Evolutionary conservation across 2,329 filamentous ascomycete species (phyloP).

Genomic region (Exophiala oligosperma): DNA sequence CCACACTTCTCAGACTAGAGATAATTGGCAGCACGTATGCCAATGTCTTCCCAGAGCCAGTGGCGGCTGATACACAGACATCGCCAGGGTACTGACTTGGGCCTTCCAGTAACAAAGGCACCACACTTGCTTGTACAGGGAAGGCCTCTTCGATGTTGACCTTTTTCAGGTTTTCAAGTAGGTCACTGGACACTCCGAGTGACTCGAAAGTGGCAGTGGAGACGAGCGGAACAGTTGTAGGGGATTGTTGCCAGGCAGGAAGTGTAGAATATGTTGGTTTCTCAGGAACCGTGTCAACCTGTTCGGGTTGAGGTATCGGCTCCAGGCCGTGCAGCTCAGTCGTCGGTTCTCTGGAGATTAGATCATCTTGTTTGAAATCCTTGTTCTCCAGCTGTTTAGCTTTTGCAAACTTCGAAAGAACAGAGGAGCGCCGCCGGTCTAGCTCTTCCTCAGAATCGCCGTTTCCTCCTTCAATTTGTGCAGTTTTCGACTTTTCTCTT

Average conservation of each 20-base stretch:
- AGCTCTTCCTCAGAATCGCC: slow-evolving; percentile 30
- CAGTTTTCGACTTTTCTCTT: slow-evolving; percentile 12
- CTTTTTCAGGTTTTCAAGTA: slow-evolving; percentile 63
- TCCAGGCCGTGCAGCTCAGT: slow-evolving; percentile 63
- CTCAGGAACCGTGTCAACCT: slow-evolving; percentile 51
- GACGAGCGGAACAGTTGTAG: slow-evolving; percentile 36
- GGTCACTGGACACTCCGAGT: slow-evolving; percentile 62
- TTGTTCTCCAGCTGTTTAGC: slow-evolving; percentile 19
- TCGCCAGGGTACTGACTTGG: slow-evolving; percentile 67
- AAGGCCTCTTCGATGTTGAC: slow-evolving; percentile 72
- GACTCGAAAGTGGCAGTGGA: slow-evolving; percentile 61
- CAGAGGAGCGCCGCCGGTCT: slow-evolving; percentile 28
- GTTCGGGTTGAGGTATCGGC: slow-evolving; percentile 75
- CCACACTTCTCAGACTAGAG: slow-evolving; percentile 67
- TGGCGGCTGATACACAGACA: slow-evolving; percentile 86
- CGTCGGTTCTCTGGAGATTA: slow-evolving; percentile 28
- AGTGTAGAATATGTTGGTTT: slow-evolving; percentile 73
- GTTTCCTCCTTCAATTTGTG: slow-evolving; percentile 41
- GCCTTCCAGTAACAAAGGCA: slow-evolving; percentile 75
- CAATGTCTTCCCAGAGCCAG: slow-evolving; percentile 92
- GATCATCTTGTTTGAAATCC: slow-evolving; percentile 1
- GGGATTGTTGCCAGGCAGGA: slow-evolving; percentile 76
- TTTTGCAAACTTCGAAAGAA: slow-evolving; percentile 34
- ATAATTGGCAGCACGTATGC: slow-evolving; percentile 87
- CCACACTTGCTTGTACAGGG: slow-evolving; percentile 74